Evolutionary conservation across 495 filamentous ascomycete species (phyloP), one percentile per base, ranked within the genome.

Genomic region (Trichoderma erinaceum): DNA sequence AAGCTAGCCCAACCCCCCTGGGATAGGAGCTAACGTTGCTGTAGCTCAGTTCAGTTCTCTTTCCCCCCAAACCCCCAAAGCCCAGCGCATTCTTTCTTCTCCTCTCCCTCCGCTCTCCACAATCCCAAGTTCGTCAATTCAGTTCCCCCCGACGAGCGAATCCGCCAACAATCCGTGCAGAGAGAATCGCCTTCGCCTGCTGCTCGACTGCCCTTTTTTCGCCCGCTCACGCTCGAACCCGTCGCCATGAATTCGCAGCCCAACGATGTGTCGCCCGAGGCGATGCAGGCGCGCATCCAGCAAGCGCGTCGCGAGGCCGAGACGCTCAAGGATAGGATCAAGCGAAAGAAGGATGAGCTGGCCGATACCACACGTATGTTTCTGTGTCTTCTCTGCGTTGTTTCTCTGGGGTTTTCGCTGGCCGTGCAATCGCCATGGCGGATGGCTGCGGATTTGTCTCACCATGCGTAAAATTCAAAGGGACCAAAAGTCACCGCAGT

Each of bases 331-430:
- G 95, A 98, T 78, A 89, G 91, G 81, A 99, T 99, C 86, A 99
- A 96, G 89, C 87, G 93, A 82, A 95, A 95, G 86, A 99, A 97
- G 89, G 95, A 99, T 87, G 95, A 98, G 79, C 85, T 99, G 71
- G 96, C 93, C 74, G 95, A 99, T 80, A 94, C 93, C 70, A 94
- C 93, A 73, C 88, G 95, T 99, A 86, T 87, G 93, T 48, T 48
- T 48, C 41, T n/a, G 48, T 8, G 6, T n/a, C 18, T 8, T 23
- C 48, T 52, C 48, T n/a, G 48, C 48, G 48, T 10, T 2, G 48
- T 38, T 10, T 38, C 48, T 52, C 48, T 52, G n/a, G 8, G 18
- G 3, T 23, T n/a, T n/a, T 52, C 48, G 18, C 44, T 48, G 44
- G 44, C 44, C 6, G 13, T n/a, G 5, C 68, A 67, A 50, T 56